Conservation (phyloP, 1,284 basidiomycete genomes). For the Moesziomyces sp. region DNA sequence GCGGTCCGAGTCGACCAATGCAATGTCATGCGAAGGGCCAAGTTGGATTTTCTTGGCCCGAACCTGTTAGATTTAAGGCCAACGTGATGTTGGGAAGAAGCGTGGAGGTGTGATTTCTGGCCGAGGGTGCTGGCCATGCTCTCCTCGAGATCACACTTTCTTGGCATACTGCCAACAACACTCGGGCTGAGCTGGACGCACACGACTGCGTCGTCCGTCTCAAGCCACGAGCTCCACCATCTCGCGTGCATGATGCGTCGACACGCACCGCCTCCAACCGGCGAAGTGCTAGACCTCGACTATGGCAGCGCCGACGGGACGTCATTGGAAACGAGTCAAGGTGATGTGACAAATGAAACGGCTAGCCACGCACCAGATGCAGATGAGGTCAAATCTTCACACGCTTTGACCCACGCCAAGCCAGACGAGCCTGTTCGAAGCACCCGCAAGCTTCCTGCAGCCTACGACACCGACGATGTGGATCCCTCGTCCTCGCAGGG, state of each 20-base stretch:
- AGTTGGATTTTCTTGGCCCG: too few relatives aligned
- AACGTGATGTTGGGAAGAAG: constrained; percentile 25
- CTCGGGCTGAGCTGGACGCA: neutral
- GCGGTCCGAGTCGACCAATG: neutral
- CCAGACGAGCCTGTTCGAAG: neutral
- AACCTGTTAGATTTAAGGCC: neutral
- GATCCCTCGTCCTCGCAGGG: neutral
- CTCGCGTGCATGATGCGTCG: constrained; percentile 28
- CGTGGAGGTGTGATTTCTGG: constrained; percentile 5
- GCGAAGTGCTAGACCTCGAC: constrained; percentile 35
- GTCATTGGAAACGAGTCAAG: neutral
- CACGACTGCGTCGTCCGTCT: neutral
- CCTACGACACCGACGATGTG: constrained; percentile 20
- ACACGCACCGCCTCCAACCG: constrained; percentile 18
- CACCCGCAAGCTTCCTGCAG: constrained; percentile 17
- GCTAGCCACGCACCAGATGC: neutral
- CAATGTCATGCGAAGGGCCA: too few relatives aligned
- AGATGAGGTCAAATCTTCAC: constrained; percentile 14
- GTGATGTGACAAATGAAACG: neutral
- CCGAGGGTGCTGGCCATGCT: neutral
- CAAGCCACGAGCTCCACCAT: neutral
- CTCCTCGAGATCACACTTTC: neutral
- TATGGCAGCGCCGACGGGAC: constrained; percentile 32
- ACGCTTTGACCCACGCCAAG: neutral
- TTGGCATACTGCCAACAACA: neutral